phyloP scores from a whole-genome alignment of 345 rosid genomes.

The Gossypium sturtianum region DNA sequence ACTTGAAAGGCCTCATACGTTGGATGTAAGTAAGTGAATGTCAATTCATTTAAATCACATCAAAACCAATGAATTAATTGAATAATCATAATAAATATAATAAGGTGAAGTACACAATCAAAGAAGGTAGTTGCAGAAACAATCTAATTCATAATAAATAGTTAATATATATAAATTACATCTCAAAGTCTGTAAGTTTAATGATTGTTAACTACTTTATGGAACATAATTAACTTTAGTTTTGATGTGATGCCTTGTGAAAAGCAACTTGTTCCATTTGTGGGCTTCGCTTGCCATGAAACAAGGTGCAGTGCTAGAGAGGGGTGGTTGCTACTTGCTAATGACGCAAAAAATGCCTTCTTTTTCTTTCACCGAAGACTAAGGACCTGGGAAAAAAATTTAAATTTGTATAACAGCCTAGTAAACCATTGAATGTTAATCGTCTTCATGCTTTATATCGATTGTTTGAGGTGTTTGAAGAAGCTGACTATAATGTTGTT shows the following conservation, averaged over 20 bases:
- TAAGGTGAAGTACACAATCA: not conserved
- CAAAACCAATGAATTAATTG: not conserved
- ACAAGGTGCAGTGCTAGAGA: not conserved
- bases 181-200: not conserved
- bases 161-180: not conserved
- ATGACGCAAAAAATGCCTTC: not conserved
- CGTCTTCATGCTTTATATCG: not conserved
- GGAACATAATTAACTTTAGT: not conserved
- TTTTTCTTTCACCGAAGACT: slow-evolving; percentile 2
- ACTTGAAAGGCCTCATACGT: not conserved
- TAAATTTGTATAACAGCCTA: too few relatives aligned
- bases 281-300: slow-evolving; percentile 9
- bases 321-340: slow-evolving; percentile 8
- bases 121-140: not conserved
- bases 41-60: slow-evolving; percentile 10
- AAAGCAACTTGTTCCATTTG: not conserved
- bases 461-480: slow-evolving; percentile 8
- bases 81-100: not conserved
- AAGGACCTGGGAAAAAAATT: not conserved
- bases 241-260: slow-evolving; percentile 6
- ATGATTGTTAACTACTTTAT: slow-evolving; percentile 1
- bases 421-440: not conserved
- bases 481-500: not conserved
- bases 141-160: not conserved
- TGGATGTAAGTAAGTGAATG: not conserved